Conservation (phyloP, 2,329 filamentous ascomycete genomes). For the Cercospora berteroae region DNA sequence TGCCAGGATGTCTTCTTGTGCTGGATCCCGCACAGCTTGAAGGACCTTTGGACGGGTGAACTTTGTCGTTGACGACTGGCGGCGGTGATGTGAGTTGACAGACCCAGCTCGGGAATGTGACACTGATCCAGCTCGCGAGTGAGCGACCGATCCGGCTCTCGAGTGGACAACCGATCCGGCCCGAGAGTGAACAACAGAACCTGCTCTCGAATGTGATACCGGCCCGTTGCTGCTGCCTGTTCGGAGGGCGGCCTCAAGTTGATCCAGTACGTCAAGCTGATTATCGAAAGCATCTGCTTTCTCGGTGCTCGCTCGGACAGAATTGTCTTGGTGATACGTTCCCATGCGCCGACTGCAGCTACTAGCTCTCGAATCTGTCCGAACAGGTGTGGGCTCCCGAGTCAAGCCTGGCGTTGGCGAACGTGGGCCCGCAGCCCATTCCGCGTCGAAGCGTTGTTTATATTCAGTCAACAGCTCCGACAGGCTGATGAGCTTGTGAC, state of each 20-base stretch:
- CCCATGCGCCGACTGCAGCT: conserved; percentile 5
- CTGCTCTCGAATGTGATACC: conserved; percentile 1
- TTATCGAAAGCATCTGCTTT: conserved; percentile 10
- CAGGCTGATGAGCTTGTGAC: conserved; percentile 44
- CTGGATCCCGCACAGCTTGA: conserved; percentile 30
- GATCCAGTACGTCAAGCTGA: conserved; percentile 22
- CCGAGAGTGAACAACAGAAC: conserved; percentile 15
- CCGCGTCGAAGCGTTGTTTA: conserved; percentile 24
- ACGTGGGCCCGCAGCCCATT: conserved; percentile 21
- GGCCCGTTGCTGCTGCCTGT: conserved; percentile 3
- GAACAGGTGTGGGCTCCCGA: conserved; percentile 21
- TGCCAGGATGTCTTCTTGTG: conserved; percentile 39
- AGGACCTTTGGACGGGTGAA: conserved; percentile 30
- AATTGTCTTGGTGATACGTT: conserved; percentile 1
- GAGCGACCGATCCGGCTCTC: conserved; percentile 15
- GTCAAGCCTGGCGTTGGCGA: conserved; percentile 23
- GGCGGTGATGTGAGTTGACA: conserved; percentile 27
- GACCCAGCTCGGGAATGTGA: conserved; percentile 32
- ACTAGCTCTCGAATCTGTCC: conserved; percentile 14
- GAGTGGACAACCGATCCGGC: conserved; percentile 14
- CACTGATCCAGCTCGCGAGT: conserved; percentile 18
- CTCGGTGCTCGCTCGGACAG: conserved; percentile 1
- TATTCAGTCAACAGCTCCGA: conserved; percentile 38
- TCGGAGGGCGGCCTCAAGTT: conserved; percentile 37
- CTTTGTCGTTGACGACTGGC: conserved; percentile 16